Conservation (phyloP, 2,329 filamentous ascomycete genomes). For the Apiospora malaysiana region DNA sequence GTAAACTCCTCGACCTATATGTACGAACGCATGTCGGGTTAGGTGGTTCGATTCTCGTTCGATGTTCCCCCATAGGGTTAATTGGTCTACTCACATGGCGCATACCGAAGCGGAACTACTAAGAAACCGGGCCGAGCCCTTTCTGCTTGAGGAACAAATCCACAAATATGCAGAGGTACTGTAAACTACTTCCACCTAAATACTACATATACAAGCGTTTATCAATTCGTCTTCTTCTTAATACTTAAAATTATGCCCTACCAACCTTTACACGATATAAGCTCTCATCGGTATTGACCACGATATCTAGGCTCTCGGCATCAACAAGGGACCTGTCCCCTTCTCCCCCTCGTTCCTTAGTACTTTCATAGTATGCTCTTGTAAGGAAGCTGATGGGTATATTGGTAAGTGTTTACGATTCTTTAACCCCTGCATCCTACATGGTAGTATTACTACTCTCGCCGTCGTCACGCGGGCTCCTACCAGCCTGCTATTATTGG, state of each 20-base stretch:
- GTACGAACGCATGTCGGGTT: neutral
- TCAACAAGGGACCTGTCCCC: slow-evolving; percentile 1
- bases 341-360: slow-evolving; percentile 8
- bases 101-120: slow-evolving; percentile 33
- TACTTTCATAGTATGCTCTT: slow-evolving; percentile 22
- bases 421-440: neutral
- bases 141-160: slow-evolving; percentile 32
- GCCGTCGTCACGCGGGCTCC: neutral
- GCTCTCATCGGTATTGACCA: slow-evolving; percentile 34
- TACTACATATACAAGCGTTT: slow-evolving; percentile 8
- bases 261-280: slow-evolving; percentile 27
- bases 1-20: slow-evolving; percentile 30
- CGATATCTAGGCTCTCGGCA: slow-evolving; percentile 28
- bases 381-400: slow-evolving; percentile 5
- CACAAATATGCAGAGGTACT: slow-evolving; percentile 33
- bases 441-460: neutral
- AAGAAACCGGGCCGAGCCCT: slow-evolving; percentile 28
- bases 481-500: neutral
- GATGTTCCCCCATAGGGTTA: neutral
- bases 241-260: neutral
- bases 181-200: slow-evolving; percentile 29
- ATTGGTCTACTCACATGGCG: slow-evolving; percentile 22
- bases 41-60: neutral
- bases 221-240: neutral
- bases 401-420: too few species aligned